Evolutionary conservation across 257 asterid species (phyloP).

Genomic region (Rauvolfia tetraphylla): DNA sequence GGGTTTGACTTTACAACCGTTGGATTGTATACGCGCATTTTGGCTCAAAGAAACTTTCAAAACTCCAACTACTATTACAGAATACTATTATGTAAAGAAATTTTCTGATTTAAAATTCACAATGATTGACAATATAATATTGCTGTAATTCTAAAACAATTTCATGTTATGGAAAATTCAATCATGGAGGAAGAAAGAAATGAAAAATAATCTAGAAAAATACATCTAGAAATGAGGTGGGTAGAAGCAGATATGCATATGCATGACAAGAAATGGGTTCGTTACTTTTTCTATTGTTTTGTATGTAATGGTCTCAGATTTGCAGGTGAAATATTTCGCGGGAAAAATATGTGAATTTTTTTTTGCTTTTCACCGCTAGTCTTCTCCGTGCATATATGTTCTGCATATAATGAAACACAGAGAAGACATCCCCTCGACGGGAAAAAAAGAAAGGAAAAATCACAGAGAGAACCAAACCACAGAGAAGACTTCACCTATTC

Average conservation of each 20-base stretch:
- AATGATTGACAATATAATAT: slow-evolving; percentile 1
- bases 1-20: slow-evolving; percentile 22
- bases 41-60: slow-evolving; percentile 26
- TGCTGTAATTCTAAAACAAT: neutral
- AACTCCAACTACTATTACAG: slow-evolving; percentile 3
- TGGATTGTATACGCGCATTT: slow-evolving; percentile 11
- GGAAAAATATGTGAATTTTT: neutral
- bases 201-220: neutral
- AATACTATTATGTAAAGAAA: too few species aligned
- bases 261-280: neutral
- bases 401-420: neutral
- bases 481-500: neutral
- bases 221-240: neutral
- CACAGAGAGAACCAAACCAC: too few species aligned
- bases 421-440: neutral
- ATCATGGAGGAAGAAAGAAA: neutral
- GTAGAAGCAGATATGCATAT: neutral
- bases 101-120: neutral
- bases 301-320: neutral
- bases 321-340: neutral
- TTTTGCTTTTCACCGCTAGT: neutral
- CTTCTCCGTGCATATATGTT: neutral
- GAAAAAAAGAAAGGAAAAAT: too few species aligned
- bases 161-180: neutral
- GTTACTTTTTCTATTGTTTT: neutral